A percentile compares a stretch with the other conserved stretches of the same genome.
Conservation (phyloP, 192 early-diverging fungal species). For the Diversispora eburnea region DNA sequence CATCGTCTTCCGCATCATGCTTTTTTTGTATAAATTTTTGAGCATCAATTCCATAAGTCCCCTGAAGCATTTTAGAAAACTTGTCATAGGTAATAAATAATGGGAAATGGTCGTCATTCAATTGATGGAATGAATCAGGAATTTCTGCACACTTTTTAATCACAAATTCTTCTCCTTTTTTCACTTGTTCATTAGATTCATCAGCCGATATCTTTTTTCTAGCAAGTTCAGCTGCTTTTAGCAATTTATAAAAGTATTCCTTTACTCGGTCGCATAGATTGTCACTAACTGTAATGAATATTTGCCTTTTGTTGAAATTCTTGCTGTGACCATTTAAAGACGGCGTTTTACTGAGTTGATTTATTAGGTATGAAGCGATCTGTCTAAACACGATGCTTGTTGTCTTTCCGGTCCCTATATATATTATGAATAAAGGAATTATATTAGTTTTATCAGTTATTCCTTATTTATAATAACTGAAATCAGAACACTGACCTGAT, state of each 20-base stretch:
- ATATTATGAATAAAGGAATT: background rate
- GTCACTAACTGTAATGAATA: conserved; percentile 21
- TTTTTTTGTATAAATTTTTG: background rate
- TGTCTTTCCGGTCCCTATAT: conserved; percentile 22
- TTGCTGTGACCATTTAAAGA: background rate
- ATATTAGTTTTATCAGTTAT: background rate
- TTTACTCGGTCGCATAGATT: conserved; percentile 12
- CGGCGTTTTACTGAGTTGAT: background rate
- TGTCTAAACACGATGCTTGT: conserved; percentile 9
- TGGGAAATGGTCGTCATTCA: conserved; percentile 14
- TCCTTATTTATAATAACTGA: background rate
- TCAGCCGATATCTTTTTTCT: background rate
- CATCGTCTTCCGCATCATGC: background rate
- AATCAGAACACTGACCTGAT: conserved; percentile 15
- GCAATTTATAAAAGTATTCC: conserved; percentile 15
- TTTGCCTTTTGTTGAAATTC: conserved; percentile 16
- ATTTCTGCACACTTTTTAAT: background rate
- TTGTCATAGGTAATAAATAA: conserved; percentile 16
- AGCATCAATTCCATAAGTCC: conserved; percentile 7
- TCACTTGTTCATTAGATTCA: conserved; percentile 1
- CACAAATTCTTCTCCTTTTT: background rate
- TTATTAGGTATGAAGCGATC: conserved; percentile 11
- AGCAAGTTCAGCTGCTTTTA: background rate
- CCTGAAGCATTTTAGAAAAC: conserved; percentile 19
- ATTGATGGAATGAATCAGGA: conserved; percentile 3